Percentiles rank a stretch among this genome's conserved stretches.
Evolutionary conservation across 805 yeast genomes (phyloP).

Genomic region (Kluyveromyces nonfermentans): DNA sequence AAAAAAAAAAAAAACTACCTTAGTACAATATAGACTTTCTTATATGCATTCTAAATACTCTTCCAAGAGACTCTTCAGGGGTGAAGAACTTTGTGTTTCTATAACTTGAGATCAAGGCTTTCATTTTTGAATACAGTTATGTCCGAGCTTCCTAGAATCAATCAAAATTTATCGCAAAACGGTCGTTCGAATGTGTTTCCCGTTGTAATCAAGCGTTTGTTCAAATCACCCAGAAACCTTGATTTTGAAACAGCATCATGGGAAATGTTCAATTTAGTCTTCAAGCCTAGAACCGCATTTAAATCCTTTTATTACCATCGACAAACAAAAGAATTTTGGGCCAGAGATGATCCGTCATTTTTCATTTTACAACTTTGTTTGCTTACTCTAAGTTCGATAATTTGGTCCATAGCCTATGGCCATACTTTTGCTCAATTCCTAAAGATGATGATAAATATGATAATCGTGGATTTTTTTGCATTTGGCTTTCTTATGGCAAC

Average conservation of each 20-base stretch:
- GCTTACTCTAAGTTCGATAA: conserved; percentile 64
- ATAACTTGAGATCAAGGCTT: neutral
- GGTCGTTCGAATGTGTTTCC: conserved; percentile 19
- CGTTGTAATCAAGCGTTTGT: conserved; percentile 34
- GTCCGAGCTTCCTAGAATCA: conserved; percentile 8
- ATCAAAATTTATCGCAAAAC: conserved; percentile 4
- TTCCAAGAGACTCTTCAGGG: neutral
- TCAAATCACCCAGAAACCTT: conserved; percentile 62
- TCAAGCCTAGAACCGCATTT: conserved; percentile 75
- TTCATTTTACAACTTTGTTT: conserved; percentile 61
- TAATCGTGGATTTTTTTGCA: conserved; percentile 67
- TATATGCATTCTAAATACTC: neutral
- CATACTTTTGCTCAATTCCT: conserved; percentile 52
- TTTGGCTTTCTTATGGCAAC: conserved; percentile 65
- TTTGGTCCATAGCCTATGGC: conserved; percentile 83
- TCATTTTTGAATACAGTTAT: neutral
- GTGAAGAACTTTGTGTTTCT: neutral
- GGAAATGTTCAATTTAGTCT: conserved; percentile 72
- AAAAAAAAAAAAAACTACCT: neutral
- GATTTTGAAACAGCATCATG: conserved; percentile 91
- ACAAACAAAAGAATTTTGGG: conserved; percentile 70
- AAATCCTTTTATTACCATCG: conserved; percentile 73
- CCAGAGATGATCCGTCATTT: conserved; percentile 89
- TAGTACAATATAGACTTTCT: no score
- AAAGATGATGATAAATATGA: conserved; percentile 71